A percentile compares a stretch with the other conserved stretches of the same genome.
Evolutionary conservation across 495 filamentous ascomycete species (phyloP).

Genomic region (Acidiella bohemica): DNA sequence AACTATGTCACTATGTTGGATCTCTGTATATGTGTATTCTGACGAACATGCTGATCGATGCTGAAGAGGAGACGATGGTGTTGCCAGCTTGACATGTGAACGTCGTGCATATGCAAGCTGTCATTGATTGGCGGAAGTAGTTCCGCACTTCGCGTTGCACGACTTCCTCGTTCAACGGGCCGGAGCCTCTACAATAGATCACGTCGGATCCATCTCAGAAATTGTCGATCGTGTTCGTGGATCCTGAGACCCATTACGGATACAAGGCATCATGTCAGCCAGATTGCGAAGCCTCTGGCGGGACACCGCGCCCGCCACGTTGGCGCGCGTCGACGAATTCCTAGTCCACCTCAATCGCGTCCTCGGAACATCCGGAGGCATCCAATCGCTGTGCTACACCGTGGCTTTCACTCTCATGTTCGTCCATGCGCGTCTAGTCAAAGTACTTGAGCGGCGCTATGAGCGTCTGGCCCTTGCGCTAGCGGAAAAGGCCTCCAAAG

Average conservation of each 20-base stretch:
- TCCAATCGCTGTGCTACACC: constrained; percentile 22
- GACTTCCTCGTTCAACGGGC: neutral
- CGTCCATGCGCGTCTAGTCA: constrained; percentile 15
- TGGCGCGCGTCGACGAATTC: no score
- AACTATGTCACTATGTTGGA: no score
- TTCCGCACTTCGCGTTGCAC: constrained; percentile 1
- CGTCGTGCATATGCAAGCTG: no score
- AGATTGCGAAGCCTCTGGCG: no score
- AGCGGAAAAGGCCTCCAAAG: constrained; percentile 13
- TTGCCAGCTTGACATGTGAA: no score
- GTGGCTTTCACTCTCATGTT: constrained; percentile 22
- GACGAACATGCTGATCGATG: no score
- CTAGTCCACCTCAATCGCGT: constrained; percentile 22
- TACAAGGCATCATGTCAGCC: no score
- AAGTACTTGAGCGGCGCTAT: constrained; percentile 13
- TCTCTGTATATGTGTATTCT: no score
- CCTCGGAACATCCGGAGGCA: constrained; percentile 19
- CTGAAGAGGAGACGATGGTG: no score
- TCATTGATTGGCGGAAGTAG: neutral
- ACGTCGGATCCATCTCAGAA: neutral
- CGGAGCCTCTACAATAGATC: no score
- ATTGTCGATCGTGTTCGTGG: neutral
- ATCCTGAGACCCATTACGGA: neutral
- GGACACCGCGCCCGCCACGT: no score
- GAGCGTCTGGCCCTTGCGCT: constrained; percentile 11